Evolutionary conservation across 495 filamentous ascomycete genomes (phyloP), one percentile per base, ranked within the genome.

Genomic region (Tetracladium marchalianum): DNA sequence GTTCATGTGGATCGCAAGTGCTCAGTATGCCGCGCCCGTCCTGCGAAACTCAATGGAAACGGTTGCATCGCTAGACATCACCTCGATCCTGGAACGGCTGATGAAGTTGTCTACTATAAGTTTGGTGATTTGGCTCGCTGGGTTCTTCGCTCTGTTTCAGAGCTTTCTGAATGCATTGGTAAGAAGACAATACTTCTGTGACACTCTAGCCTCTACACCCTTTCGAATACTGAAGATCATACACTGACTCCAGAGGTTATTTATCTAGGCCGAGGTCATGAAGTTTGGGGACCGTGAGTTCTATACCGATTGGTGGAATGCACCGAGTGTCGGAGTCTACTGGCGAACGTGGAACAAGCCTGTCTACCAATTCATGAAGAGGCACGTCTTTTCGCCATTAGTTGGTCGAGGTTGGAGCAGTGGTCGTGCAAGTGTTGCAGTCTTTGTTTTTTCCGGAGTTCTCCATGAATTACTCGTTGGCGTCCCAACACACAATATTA

Each of bases 301-400:
- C 61, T 98, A 98, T 61, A 81, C 84, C 1, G 87, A 92, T 47
- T 98, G 92, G 92, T 98, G 90, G 92, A 98, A 98, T 58, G 87
- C 81, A 37, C 78, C 80, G 12, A 85, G 81, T 49, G 66, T 97
- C 2, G 87, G 90, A 2, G 72, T 71, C 7, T 98, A 98, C 68
- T 98, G 92, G 92, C 75, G 87, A 17, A 85, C 82, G 0, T 98
- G 92, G 92, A 98, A 98, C 60, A 93, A 92, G 55, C 92, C 92
- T 1, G 90, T 97, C 10, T 93, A 93, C 59, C 76, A 86, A 39
- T 98, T 93, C 65, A 95, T 98, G 87, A 86, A 82, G 55, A 67
- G 92, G 34, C 92, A 98, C 61, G 77, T 98, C 24, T 95, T 86
- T 67, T 78, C 80, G 18, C 92, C 92, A 0, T 66, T 97, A 39